Conservation (phyloP, 768 basidiomycete species). For the Hirschioporus abietinus region DNA sequence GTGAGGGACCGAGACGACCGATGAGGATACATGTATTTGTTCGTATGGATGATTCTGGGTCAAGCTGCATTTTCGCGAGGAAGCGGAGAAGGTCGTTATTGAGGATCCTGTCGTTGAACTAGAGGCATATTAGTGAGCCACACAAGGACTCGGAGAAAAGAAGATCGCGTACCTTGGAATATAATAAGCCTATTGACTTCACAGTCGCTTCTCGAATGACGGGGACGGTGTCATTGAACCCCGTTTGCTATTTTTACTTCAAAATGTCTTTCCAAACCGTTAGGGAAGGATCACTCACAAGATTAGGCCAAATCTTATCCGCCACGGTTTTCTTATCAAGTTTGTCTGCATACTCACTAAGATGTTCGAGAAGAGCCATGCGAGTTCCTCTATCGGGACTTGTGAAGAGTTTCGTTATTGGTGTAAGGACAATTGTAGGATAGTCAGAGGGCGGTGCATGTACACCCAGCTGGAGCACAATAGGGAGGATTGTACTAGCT, state of each 20-base stretch:
- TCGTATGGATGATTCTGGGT: constrained; percentile 90
- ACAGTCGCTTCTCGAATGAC: constrained; percentile 93
- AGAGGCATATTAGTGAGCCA: constrained; percentile 1
- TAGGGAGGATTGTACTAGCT: constrained; percentile 72
- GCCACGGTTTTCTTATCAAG: constrained; percentile 80
- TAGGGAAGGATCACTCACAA: constrained; percentile 45
- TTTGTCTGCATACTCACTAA: constrained; percentile 80
- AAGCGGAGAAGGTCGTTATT: constrained; percentile 95
- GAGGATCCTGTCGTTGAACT: constrained; percentile 87
- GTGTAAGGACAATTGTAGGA: constrained; percentile 57
- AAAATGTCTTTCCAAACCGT: neutral
- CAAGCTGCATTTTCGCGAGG: constrained; percentile 88
- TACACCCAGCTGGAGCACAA: constrained; percentile 77
- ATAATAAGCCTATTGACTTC: constrained; percentile 76
- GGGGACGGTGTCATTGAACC: constrained; percentile 91
- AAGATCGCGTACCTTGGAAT: constrained; percentile 63
- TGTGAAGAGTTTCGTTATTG: constrained; percentile 78
- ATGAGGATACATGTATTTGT: constrained; percentile 97
- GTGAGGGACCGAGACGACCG: constrained; percentile 78
- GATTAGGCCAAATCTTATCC: constrained; percentile 89
- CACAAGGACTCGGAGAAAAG: constrained; percentile 1
- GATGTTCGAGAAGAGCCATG: constrained; percentile 87
- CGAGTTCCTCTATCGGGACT: constrained; percentile 91
- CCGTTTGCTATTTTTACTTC: constrained; percentile 70
- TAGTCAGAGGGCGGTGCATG: constrained; percentile 71